Percentiles rank a stretch among this genome's conserved stretches.
phyloP scores from a whole-genome alignment of 352 stramenopile species.

The Globisporangium apiculatum region DNA sequence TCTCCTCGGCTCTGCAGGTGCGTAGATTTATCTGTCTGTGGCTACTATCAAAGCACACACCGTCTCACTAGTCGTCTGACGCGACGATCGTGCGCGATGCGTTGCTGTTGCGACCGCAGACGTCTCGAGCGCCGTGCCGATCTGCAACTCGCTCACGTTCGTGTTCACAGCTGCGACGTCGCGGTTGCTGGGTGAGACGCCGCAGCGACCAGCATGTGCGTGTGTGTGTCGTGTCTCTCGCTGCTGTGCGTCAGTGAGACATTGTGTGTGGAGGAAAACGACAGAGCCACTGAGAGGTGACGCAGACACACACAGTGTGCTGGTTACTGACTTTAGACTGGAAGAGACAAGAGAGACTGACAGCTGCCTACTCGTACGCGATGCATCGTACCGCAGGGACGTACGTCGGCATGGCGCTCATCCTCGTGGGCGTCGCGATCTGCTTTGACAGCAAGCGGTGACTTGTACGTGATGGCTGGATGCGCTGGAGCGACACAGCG shows the following conservation, averaged over 20 bases:
- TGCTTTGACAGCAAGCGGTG: conserved; percentile 62
- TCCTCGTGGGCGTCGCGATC: conserved; percentile 52
- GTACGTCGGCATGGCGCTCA: conserved; percentile 53
- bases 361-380: no score
- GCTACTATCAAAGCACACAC: neutral
- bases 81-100: no score
- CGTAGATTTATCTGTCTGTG: neutral
- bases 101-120: conserved; percentile 22
- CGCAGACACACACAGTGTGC: neutral
- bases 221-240: conserved; percentile 7
- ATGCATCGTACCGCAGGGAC: conserved; percentile 22
- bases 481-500: no score
- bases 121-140: conserved; percentile 80
- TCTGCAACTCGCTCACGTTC: conserved; percentile 87
- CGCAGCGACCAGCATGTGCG: conserved; percentile 61
- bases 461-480: neutral
- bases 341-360: no score
- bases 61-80: no score
- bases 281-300: neutral
- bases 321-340: neutral
- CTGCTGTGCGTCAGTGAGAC: neutral
- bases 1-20: conserved; percentile 65
- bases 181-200: conserved; percentile 63
- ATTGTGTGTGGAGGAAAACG: neutral
- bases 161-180: conserved; percentile 84